A percentile compares a stretch with the other conserved stretches of the same genome.
Conservation (phyloP, 345 rosid genomes). For the Excoecaria agallocha region DNA sequence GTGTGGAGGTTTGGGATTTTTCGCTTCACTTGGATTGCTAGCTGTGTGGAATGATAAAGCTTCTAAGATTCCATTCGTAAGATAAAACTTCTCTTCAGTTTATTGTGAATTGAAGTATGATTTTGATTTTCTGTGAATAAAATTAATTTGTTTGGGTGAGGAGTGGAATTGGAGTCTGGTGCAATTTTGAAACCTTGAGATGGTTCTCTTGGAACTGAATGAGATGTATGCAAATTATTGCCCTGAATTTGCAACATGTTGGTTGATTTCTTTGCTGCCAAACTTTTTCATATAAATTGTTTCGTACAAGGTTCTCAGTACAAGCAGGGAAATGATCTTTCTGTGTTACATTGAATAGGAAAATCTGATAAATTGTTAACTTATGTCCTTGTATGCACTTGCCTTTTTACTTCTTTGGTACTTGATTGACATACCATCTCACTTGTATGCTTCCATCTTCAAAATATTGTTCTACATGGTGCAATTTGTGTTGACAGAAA, state of each 20-base stretch:
- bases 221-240: neutral
- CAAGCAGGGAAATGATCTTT: neutral
- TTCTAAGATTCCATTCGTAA: conserved; percentile 78
- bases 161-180: neutral
- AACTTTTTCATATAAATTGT: neutral
- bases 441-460: neutral
- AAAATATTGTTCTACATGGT: conserved; percentile 7
- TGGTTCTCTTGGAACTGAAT: neutral
- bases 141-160: neutral
- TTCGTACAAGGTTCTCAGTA: neutral
- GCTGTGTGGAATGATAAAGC: conserved; percentile 95
- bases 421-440: neutral
- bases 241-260: neutral
- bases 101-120: neutral
- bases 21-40: conserved; percentile 61
- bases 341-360: neutral
- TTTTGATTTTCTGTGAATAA: neutral
- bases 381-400: no score
- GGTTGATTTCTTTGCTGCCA: neutral
- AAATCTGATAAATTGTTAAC: neutral
- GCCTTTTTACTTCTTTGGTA: neutral
- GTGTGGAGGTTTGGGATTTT: conserved; percentile 87
- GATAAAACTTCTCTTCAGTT: conserved; percentile 20
- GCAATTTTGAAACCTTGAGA: neutral
- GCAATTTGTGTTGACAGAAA: conserved; percentile 1